Base-by-base conservation (phyloP, 768 basidiomycete species). In the Serendipita sp. region DNA sequence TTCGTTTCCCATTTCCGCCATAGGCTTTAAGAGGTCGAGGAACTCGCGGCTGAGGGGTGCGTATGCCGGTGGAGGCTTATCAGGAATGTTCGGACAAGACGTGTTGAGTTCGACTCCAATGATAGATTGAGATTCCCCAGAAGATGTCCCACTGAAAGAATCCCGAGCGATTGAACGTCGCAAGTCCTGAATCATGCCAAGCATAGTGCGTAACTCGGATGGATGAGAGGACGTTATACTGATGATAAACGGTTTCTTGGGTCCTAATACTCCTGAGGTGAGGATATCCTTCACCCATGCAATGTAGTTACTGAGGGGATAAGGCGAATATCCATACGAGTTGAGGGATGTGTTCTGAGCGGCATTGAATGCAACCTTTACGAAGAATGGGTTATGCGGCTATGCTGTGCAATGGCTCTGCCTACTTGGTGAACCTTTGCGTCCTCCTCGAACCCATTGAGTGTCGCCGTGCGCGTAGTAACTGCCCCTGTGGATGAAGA, bases 261-360 rank as follows among this genome's bases (percentile, higher is more conserved):
- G n/a, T 8, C 18, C 18, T 66, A 79, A 74, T 16, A 66, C 63
- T 34, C 64, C 65, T 31, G 71, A 67, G 36, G 67, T 44, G 13
- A 74, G 66, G 44, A 71, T 73, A 10, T 74, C 73, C 13, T 66
- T 69, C 66, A 81, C 72, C 48, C 55, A 60, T 27, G 27, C 8
- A 34, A 31, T 60, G 34, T 60, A 23, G 10, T 23, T 10, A 23
- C 31, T 36, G 46, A 93, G 78, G 3, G 86, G 82, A 69, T 85
- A 78, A 0, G 89, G 91, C 5, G 88, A 91, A 74, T 92, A 94
- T 27, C 91, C 91, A 72, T 88, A 93, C 0, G 86, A 87, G 71
- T 93, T 93, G 66, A 90, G 70, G 15, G 90, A 83, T n/a, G 87
- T 78, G 27, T 45, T 55, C 13, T 44, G 48, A 27, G 40, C 52